Percentiles rank a stretch among this genome's conserved stretches.
These are phyloP conservation scores for Saraca asoca DNA, from an alignment of 331 rosid species.

Conservation along the genomic window DNA sequence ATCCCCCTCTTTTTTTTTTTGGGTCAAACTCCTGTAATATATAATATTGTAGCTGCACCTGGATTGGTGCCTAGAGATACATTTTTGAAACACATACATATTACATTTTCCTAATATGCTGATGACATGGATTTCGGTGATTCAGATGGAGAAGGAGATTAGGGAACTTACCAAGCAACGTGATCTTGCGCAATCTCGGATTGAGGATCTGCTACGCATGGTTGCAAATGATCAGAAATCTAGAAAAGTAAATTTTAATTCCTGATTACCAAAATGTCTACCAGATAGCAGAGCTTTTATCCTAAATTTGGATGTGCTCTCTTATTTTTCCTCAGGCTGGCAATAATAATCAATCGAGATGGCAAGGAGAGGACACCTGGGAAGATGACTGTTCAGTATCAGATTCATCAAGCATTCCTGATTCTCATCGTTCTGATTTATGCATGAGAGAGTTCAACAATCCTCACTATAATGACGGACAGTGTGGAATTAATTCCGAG, in stretches of 20 bases:
- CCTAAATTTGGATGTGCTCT: constrained; percentile 7
- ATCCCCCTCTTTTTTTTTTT: no score
- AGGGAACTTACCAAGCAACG: constrained; percentile 84
- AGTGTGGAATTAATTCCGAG: constrained; percentile 41
- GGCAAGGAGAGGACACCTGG: constrained; percentile 51
- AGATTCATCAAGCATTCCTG: constrained; percentile 64
- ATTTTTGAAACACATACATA: constrained; percentile 5
- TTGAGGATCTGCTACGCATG: constrained; percentile 74
- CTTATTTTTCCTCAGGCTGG: constrained; percentile 41
- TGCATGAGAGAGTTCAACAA: constrained; percentile 57
- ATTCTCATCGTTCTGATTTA: constrained; percentile 41
- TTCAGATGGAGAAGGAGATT: constrained; percentile 91
- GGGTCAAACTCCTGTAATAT: neutral
- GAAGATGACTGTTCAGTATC: constrained; percentile 81
- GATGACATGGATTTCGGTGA: constrained; percentile 27
- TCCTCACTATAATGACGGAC: constrained; percentile 63
- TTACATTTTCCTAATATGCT: constrained; percentile 25
- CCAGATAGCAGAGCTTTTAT: constrained; percentile 20
- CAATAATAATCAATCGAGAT: constrained; percentile 43
- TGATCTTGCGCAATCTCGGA: constrained; percentile 91
- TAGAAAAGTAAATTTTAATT: constrained; percentile 53
- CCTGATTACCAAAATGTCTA: constrained; percentile 19
- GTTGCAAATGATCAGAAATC: constrained; percentile 65
- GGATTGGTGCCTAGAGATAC: constrained; percentile 20
- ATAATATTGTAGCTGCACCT: constrained; percentile 2